Evolutionary conservation across 2,329 filamentous ascomycete genomes (phyloP).

Genomic region (Bipolaris zeicola): DNA sequence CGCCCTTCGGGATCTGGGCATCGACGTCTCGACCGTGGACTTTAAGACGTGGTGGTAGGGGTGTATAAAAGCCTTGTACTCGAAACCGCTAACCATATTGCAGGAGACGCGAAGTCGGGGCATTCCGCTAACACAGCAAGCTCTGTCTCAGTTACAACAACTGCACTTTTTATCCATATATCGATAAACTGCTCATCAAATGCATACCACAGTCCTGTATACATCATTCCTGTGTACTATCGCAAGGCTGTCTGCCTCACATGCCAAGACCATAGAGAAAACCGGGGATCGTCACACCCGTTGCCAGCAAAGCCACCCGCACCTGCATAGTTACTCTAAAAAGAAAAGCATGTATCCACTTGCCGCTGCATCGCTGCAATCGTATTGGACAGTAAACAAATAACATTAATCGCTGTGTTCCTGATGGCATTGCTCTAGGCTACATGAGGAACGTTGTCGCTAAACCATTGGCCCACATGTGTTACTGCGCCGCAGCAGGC

Average conservation of each 20-base stretch:
- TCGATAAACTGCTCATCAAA: not conserved
- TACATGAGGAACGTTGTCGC: slow-evolving; percentile 6
- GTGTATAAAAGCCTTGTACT: not conserved
- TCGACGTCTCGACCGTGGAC: slow-evolving; percentile 74
- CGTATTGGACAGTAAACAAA: slow-evolving; percentile 2
- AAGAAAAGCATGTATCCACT: not conserved
- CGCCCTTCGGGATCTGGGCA: slow-evolving; percentile 72
- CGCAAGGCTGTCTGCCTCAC: not conserved
- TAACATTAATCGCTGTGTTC: not conserved
- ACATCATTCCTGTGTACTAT: not conserved
- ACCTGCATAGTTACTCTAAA: not conserved
- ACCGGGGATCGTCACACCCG: not conserved
- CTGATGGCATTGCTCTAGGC: not conserved
- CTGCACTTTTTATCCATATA: not conserved
- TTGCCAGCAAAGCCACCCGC: slow-evolving; percentile 6
- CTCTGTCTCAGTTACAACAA: not conserved
- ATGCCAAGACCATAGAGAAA: slow-evolving; percentile 1
- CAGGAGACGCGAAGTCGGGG: slow-evolving; percentile 43
- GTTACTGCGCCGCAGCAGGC: slow-evolving; percentile 11
- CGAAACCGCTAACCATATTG: slow-evolving; percentile 14
- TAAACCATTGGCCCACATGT: slow-evolving; percentile 9
- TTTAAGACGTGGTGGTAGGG: slow-evolving; percentile 79
- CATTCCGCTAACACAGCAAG: slow-evolving; percentile 23
- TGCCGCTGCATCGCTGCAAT: slow-evolving; percentile 1
- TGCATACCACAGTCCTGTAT: not conserved